These are phyloP conservation scores for Aspergillus sp. DNA, from an alignment of 2,329 filamentous ascomycete genomes.

Conservation along the genomic window DNA sequence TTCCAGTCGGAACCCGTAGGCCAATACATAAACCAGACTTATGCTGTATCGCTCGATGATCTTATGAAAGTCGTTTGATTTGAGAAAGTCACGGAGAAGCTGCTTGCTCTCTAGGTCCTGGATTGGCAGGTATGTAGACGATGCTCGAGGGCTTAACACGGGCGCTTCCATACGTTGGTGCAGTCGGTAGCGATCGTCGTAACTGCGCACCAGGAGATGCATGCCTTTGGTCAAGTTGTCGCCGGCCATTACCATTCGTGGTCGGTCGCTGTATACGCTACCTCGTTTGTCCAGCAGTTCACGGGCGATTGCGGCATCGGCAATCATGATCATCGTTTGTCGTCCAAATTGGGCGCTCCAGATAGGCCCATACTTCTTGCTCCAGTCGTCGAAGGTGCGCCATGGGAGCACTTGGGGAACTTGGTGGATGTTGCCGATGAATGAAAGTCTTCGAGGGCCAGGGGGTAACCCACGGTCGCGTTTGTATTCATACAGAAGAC, in stretches of 20 bases:
- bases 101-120: slow-evolving; percentile 51
- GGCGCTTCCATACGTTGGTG: slow-evolving; percentile 43
- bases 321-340: slow-evolving; percentile 40
- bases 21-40: slow-evolving; percentile 51
- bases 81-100: slow-evolving; percentile 44
- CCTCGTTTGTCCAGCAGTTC: slow-evolving; percentile 57
- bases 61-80: slow-evolving; percentile 42
- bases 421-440: slow-evolving; percentile 37
- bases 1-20: slow-evolving; percentile 51
- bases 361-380: slow-evolving; percentile 35
- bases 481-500: slow-evolving; percentile 13
- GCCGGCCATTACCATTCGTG: slow-evolving; percentile 51
- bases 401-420: slow-evolving; percentile 22
- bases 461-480: slow-evolving; percentile 23
- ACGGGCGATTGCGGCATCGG: slow-evolving; percentile 51
- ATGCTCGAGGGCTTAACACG: slow-evolving; percentile 29
- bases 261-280: slow-evolving; percentile 52
- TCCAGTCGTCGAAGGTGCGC: slow-evolving; percentile 32
- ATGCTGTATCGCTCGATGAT: slow-evolving; percentile 50
- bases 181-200: slow-evolving; percentile 39
- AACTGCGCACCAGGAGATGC: slow-evolving; percentile 44
- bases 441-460: slow-evolving; percentile 27
- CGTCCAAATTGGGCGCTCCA: slow-evolving; percentile 32
- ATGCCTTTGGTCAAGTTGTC: slow-evolving; percentile 46
- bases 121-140: slow-evolving; percentile 39